Evolutionary conservation across 305 asterid genomes (phyloP), one percentile per base, ranked within the genome.

Genomic region (Coffea humblotiana): DNA sequence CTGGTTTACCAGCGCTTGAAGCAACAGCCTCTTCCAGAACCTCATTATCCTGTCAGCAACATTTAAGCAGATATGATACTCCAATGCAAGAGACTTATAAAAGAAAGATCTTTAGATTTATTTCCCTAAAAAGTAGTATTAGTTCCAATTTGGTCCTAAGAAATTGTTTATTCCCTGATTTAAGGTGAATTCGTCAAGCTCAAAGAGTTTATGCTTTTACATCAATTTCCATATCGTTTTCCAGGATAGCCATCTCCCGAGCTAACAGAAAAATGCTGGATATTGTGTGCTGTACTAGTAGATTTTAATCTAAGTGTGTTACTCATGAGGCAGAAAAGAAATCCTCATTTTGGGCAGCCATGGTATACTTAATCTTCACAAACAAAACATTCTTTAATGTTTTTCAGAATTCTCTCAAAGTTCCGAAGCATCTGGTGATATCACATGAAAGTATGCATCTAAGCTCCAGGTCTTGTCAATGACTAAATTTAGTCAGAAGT

Each of bases 11-110:
- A 77, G 82, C 85, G 83, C 88, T 86, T 47, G 98, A 91, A 68
- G 90, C 89, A 79, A 86, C 91, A 67, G 95, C 97, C 92, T 89
- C 98, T 86, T 93, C 97, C 43, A 91, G 92, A 85, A 82, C 87
- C 80, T 88, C 95, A 83, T 89, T 82, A 51, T 84, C 91, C 97
- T 90, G 93, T 81, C 60, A 73, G 68, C 56, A 72, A 87, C 70
- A 80, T 78, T 80, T 37, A 12, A 51, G 63, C 18, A 71, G 47
- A 72, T 14, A 63, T 45, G 5, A 3, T 72, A 58, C 51, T 40
- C 56, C 73, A 79, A 72, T 13, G 45, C 18, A 40, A 64, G 51
- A 43, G 80, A 79, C 25, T 25, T 45, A 11, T 14, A 32, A 76
- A 0, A 23, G n/a, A 43, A 16, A 14, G 47, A n/a, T n/a, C 23